Evolutionary conservation across 2,329 filamentous ascomycete genomes (phyloP).

Genomic region (Emmonsiellopsis sp.): DNA sequence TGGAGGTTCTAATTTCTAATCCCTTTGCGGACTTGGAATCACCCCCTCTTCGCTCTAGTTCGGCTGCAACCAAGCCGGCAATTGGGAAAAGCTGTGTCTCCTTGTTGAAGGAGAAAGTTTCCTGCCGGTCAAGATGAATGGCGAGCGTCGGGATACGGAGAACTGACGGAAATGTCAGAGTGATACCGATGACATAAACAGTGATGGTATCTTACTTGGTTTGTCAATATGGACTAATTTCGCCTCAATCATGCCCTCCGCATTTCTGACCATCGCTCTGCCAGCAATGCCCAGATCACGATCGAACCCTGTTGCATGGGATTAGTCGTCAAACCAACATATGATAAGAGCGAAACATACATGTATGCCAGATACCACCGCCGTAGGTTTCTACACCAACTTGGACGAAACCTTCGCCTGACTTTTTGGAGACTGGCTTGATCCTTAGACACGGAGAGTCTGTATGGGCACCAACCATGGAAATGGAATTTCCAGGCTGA

Average conservation of each 20-base stretch:
- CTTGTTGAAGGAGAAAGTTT: slow-evolving; percentile 90
- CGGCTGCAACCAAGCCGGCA: slow-evolving; percentile 72
- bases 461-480: slow-evolving; percentile 92
- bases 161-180: slow-evolving; percentile 33
- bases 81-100: slow-evolving; percentile 94
- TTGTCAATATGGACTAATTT: slow-evolving; percentile 84
- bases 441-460: slow-evolving; percentile 86
- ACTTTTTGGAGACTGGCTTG: slow-evolving; percentile 90
- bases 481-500: slow-evolving; percentile 70
- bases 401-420: slow-evolving; percentile 77
- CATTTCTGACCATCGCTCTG: slow-evolving; percentile 68
- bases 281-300: slow-evolving; percentile 86
- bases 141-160: slow-evolving; percentile 87
- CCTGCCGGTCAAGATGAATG: slow-evolving; percentile 81
- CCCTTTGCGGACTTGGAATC: slow-evolving; percentile 25
- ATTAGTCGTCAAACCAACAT: not conserved
- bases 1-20: slow-evolving; percentile 23
- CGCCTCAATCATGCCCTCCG: slow-evolving; percentile 65
- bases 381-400: slow-evolving; percentile 96
- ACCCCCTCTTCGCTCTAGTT: slow-evolving; percentile 65
- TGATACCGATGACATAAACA: not conserved
- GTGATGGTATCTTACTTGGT: slow-evolving; percentile 44
- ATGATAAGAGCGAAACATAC: slow-evolving; percentile 22
- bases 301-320: slow-evolving; percentile 61
- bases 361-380: slow-evolving; percentile 94